Conservation (phyloP, 2,329 filamentous ascomycete genomes). For the Ophioceras dolichostomum region DNA sequence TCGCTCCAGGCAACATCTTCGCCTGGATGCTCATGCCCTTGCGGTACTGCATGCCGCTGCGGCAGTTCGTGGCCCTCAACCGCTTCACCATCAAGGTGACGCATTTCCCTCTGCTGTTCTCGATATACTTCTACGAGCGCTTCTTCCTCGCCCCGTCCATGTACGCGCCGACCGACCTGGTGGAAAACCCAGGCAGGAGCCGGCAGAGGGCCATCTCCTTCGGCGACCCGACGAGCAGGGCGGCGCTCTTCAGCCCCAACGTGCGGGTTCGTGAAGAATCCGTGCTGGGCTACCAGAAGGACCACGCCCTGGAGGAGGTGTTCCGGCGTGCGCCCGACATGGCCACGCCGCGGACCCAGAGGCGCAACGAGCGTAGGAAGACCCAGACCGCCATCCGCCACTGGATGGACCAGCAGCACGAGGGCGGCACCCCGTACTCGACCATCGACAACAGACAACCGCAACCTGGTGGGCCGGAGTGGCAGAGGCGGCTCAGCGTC, state of each 20-base stretch:
- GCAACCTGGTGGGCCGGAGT: constrained; percentile 21
- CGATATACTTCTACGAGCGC: constrained; percentile 80
- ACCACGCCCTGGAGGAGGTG: constrained; percentile 81
- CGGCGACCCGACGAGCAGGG: constrained; percentile 38
- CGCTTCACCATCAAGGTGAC: constrained; percentile 85
- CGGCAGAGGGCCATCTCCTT: constrained; percentile 42
- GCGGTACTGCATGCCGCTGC: constrained; percentile 68
- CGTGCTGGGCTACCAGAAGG: constrained; percentile 78
- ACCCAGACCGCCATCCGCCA: constrained; percentile 73
- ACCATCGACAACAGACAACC: too few species aligned
- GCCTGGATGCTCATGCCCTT: constrained; percentile 82
- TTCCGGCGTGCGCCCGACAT: constrained; percentile 64
- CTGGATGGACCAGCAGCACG: constrained; percentile 71
- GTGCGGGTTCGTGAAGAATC: constrained; percentile 71
- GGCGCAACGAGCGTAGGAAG: constrained; percentile 54
- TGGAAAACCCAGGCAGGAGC: constrained; percentile 54
- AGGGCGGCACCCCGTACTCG: constrained; percentile 27
- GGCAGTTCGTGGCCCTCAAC: constrained; percentile 74
- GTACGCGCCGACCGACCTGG: constrained; percentile 73
- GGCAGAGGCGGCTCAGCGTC: constrained; percentile 40
- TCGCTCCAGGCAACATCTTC: constrained; percentile 82
- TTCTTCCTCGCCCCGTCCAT: constrained; percentile 62
- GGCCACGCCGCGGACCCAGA: constrained; percentile 45
- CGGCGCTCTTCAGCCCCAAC: constrained; percentile 61
- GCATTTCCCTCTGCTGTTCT: constrained; percentile 76